Conservation (phyloP, 2,329 filamentous ascomycete genomes). For the Neospermospora avenae region DNA sequence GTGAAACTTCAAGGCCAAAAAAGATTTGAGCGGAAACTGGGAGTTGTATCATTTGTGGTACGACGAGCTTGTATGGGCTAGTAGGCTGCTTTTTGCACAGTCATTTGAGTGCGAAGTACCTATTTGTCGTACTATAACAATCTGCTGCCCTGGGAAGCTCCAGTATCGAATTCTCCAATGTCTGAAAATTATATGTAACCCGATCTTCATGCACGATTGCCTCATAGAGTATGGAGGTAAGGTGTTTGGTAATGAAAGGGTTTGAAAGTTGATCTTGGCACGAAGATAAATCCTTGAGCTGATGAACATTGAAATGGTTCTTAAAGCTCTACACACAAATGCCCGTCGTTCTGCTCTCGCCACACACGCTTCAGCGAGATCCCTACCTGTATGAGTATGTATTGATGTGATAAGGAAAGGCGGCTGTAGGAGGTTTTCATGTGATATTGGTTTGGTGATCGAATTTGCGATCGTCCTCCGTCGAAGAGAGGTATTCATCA, state of each 20-base stretch:
- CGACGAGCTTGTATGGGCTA: too few relatives aligned
- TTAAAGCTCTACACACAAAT: constrained; percentile 51
- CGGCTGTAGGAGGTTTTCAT: constrained; percentile 10
- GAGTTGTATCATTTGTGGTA: too few relatives aligned
- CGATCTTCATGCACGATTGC: constrained; percentile 62
- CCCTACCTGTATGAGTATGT: too few relatives aligned
- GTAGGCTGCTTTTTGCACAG: too few relatives aligned
- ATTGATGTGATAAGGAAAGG: background rate
- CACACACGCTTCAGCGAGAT: constrained; percentile 9
- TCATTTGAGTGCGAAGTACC: too few relatives aligned
- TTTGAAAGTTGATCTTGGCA: constrained; percentile 44
- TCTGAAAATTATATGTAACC: constrained; percentile 35
- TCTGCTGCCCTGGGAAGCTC: too few relatives aligned
- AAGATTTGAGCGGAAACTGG: too few relatives aligned
- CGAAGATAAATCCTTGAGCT: constrained; percentile 48
- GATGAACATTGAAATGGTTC: constrained; percentile 41
- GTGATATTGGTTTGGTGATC: constrained; percentile 23
- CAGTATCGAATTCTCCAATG: too few relatives aligned
- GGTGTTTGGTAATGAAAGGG: constrained; percentile 65
- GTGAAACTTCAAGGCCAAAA: too few relatives aligned
- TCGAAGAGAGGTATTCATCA: constrained; percentile 5
- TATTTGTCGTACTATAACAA: too few relatives aligned
- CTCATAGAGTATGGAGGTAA: constrained; percentile 45
- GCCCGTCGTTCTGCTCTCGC: constrained; percentile 32
- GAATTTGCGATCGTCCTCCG: too few relatives aligned